A percentile compares a stretch with the other conserved stretches of the same genome.
phyloP scores from a whole-genome alignment of 805 yeast genomes.

The Cyberlindnera americana region DNA sequence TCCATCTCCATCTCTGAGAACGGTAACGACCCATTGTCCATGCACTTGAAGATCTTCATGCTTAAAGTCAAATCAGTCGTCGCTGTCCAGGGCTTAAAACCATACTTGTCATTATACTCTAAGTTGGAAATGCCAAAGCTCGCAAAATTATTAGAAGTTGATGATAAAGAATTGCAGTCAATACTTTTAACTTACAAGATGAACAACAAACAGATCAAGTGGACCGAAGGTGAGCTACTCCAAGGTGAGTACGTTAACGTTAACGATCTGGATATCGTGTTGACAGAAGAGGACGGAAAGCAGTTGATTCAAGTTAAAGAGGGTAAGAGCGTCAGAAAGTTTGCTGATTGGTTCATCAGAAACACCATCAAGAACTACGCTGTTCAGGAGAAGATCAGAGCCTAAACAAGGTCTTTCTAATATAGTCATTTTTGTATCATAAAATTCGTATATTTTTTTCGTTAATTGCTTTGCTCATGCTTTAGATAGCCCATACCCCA shows the following conservation, averaged over 20 bases:
- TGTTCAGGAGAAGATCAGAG: conserved; percentile 36
- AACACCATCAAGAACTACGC: conserved; percentile 43
- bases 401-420: no score
- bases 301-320: conserved; percentile 40
- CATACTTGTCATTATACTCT: conserved; percentile 44
- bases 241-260: conserved; percentile 38
- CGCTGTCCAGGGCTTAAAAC: conserved; percentile 38
- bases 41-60: conserved; percentile 43
- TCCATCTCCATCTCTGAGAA: conserved; percentile 35
- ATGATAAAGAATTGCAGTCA: conserved; percentile 33
- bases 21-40: conserved; percentile 38
- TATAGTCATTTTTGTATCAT: no score
- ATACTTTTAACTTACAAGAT: conserved; percentile 42
- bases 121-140: conserved; percentile 42
- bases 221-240: conserved; percentile 39
- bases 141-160: conserved; percentile 35
- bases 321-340: conserved; percentile 41
- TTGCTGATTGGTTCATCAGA: conserved; percentile 49
- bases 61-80: conserved; percentile 36
- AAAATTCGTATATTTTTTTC: no score
- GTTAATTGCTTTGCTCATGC: no score
- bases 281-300: conserved; percentile 35
- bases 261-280: conserved; percentile 42
- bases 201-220: conserved; percentile 42
- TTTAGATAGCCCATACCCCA: conserved; percentile 38